phyloP scores from a whole-genome alignment of 129 eudicot genomes.

The sunflower (Helianthus annuus) region DNA sequence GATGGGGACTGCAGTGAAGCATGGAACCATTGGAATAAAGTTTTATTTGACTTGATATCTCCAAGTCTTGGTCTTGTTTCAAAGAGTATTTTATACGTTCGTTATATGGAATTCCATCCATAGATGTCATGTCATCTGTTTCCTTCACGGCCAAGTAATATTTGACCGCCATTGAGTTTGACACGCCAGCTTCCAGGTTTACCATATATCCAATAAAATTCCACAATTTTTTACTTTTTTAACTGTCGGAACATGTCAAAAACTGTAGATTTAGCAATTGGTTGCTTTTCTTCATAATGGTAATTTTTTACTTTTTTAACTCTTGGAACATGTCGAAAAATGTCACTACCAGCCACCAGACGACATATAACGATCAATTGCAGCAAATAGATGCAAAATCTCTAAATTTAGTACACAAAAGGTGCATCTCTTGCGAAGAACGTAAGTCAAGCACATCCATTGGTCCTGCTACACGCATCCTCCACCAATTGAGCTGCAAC shows the following conservation, averaged over 20 bases:
- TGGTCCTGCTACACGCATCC: constrained; percentile 42
- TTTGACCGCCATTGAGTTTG: neutral
- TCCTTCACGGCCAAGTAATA: neutral
- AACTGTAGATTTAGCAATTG: neutral
- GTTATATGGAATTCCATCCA: neutral
- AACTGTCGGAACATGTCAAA: neutral
- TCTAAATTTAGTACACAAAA: neutral
- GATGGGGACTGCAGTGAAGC: constrained; percentile 9
- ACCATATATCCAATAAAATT: neutral
- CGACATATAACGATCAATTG: no score
- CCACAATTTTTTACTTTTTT: neutral
- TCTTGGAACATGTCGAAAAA: no score
- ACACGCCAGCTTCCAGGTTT: neutral
- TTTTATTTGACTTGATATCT: neutral
- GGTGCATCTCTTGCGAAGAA: neutral
- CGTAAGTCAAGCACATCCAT: constrained; percentile 1
- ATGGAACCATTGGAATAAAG: neutral
- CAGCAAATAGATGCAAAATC: no score
- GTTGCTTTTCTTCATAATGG: no score
- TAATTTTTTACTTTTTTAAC: no score
- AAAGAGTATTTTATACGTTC: constrained; percentile 10
- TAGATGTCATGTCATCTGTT: neutral
- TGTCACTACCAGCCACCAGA: no score
- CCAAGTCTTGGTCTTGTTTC: constrained; percentile 21
- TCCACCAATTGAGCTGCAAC: constrained; percentile 63